phyloP scores from a whole-genome alignment of 2,329 filamentous ascomycete genomes.

The Neofusicoccum ribis region DNA sequence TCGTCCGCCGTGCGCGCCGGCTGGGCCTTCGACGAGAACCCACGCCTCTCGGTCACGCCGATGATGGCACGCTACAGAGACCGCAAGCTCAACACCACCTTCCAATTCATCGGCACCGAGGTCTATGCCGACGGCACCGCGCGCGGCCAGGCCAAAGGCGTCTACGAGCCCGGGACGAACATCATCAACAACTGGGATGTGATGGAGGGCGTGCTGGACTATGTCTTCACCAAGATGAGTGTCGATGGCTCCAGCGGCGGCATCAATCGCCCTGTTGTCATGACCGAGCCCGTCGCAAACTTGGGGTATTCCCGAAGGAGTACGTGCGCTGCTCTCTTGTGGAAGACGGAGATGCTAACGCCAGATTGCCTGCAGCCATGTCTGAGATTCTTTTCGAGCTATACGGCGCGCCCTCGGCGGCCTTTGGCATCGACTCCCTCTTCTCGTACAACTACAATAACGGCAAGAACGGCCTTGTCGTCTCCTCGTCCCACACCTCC shows the following conservation, averaged over 20 bases:
- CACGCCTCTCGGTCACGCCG: slow-evolving; percentile 77
- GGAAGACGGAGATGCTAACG: slow-evolving; percentile 27
- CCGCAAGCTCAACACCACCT: slow-evolving; percentile 87
- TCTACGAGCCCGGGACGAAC: slow-evolving; percentile 87
- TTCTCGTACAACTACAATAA: slow-evolving; percentile 95
- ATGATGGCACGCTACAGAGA: slow-evolving; percentile 96
- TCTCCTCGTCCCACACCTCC: slow-evolving; percentile 89
- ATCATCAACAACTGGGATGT: slow-evolving; percentile 98
- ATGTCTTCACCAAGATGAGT: slow-evolving; percentile 90
- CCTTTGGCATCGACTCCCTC: slow-evolving; percentile 93
- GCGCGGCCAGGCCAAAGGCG: slow-evolving; percentile 82
- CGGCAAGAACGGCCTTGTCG: slow-evolving; percentile 80
- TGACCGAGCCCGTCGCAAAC: slow-evolving; percentile 95
- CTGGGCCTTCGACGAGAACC: slow-evolving; percentile 89
- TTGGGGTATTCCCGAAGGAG: slow-evolving; percentile 84
- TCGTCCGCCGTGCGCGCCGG: slow-evolving; percentile 87
- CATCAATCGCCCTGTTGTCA: slow-evolving; percentile 83
- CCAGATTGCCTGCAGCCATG: slow-evolving; percentile 67
- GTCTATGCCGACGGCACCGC: slow-evolving; percentile 94
- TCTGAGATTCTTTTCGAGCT: slow-evolving; percentile 97
- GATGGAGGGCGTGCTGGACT: slow-evolving; percentile 92
- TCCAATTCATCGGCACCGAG: slow-evolving; percentile 88
- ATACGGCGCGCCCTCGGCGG: slow-evolving; percentile 84
- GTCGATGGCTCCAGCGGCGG: slow-evolving; percentile 72
- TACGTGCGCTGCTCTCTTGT: slow-evolving; percentile 47